phyloP scores from a whole-genome alignment of 345 rosid genomes.

The Gossypium anomalum region DNA sequence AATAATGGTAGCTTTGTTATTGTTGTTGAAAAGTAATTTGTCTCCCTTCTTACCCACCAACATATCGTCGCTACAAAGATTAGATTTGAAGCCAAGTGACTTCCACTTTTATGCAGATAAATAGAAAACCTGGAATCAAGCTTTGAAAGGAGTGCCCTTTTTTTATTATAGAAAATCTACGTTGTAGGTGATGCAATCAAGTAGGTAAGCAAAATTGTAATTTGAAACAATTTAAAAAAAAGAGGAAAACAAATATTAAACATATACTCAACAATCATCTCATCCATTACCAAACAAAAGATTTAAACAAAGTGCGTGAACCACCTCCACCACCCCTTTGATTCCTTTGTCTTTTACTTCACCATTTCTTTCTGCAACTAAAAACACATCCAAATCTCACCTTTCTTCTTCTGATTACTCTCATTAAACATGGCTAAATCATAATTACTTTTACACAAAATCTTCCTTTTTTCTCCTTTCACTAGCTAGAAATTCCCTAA shows the following conservation, averaged over 20 bases:
- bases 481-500: background rate
- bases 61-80: background rate
- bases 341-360: background rate
- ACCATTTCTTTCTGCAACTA: slow-evolving; percentile 10
- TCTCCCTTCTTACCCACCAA: background rate
- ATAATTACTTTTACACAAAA: background rate
- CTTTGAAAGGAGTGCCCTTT: background rate
- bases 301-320: background rate
- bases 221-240: background rate
- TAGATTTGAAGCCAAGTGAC: background rate
- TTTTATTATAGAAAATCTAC: background rate
- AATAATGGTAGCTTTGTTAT: slow-evolving; percentile 11
- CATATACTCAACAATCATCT: background rate
- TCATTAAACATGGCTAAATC: background rate
- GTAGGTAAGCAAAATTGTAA: slow-evolving; percentile 2
- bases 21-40: background rate
- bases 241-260: background rate
- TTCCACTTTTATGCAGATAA: background rate
- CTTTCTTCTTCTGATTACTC: background rate
- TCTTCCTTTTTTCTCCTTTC: background rate
- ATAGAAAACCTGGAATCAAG: background rate
- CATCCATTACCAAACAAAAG: slow-evolving; percentile 15
- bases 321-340: background rate
- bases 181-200: slow-evolving; percentile 12
- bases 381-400: slow-evolving; percentile 1